Evolutionary conservation across 805 yeast species (phyloP).

Genomic region (Cyberlindnera petersonii): DNA sequence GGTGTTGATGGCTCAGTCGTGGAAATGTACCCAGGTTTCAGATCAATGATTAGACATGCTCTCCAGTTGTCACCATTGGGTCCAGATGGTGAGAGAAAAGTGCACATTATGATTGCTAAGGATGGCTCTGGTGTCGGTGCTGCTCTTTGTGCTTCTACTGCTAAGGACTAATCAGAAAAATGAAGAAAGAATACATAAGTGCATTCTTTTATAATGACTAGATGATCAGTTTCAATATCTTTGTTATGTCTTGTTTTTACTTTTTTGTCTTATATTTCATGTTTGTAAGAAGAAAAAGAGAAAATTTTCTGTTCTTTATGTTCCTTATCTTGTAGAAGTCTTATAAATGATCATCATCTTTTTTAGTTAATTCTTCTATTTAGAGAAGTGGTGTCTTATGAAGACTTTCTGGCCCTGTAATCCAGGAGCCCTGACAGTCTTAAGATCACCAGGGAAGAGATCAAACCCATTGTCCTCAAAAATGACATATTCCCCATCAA

Average conservation of each 20-base stretch:
- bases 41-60: slow-evolving; percentile 76
- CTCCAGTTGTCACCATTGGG: slow-evolving; percentile 66
- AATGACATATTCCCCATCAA: slow-evolving; percentile 23
- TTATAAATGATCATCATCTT: too few relatives aligned
- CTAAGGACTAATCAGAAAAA: too few relatives aligned
- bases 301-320: too few relatives aligned
- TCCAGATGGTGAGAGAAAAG: slow-evolving; percentile 67
- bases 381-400: slow-evolving; percentile 9
- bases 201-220: too few relatives aligned
- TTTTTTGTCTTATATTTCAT: too few relatives aligned
- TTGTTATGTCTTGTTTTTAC: too few relatives aligned
- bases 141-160: slow-evolving; percentile 65
- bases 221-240: slow-evolving; percentile 2
- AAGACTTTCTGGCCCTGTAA: slow-evolving; percentile 2
- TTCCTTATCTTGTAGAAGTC: too few relatives aligned
- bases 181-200: too few relatives aligned
- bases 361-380: not conserved
- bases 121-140: slow-evolving; percentile 99
- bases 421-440: slow-evolving; percentile 4
- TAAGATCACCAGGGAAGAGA: slow-evolving; percentile 37
- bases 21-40: slow-evolving; percentile 89
- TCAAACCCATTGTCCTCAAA: slow-evolving; percentile 47
- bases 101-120: slow-evolving; percentile 77
- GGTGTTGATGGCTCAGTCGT: slow-evolving; percentile 96
- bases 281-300: too few relatives aligned